Conservation (phyloP, 2,329 filamentous ascomycete species). For the Colletotrichum australisinense region DNA sequence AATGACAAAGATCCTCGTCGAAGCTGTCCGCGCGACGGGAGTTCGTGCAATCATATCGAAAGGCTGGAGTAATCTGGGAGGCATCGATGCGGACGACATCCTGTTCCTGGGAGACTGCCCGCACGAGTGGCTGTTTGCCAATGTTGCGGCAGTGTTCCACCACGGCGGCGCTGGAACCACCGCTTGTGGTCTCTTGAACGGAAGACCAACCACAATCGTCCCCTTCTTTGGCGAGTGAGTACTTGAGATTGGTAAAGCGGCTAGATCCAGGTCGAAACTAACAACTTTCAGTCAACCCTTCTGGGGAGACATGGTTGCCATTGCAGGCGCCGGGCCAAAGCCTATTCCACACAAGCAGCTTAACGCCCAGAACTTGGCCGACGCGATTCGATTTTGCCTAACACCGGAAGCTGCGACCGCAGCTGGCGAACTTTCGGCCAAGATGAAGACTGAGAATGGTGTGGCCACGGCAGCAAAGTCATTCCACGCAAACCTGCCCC, state of each 20-base stretch:
- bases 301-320: slow-evolving; percentile 54
- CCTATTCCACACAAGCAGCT: slow-evolving; percentile 51
- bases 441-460: slow-evolving; percentile 50
- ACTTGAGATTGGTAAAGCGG: neutral
- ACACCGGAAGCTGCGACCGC: slow-evolving; percentile 43
- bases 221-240: slow-evolving; percentile 57
- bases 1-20: slow-evolving; percentile 27
- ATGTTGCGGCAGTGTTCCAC: slow-evolving; percentile 65
- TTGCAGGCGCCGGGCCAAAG: slow-evolving; percentile 53
- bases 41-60: slow-evolving; percentile 34
- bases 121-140: slow-evolving; percentile 67
- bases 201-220: slow-evolving; percentile 63
- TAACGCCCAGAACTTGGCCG: slow-evolving; percentile 46
- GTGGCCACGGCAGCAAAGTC: slow-evolving; percentile 51
- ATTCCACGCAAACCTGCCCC: slow-evolving; percentile 51
- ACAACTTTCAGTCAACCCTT: slow-evolving; percentile 49
- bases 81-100: slow-evolving; percentile 42
- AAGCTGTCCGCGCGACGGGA: slow-evolving; percentile 23
- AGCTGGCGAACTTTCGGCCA: slow-evolving; percentile 46
- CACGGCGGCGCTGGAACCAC: slow-evolving; percentile 70
- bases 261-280: neutral
- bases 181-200: slow-evolving; percentile 61
- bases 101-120: slow-evolving; percentile 65
- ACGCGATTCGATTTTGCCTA: slow-evolving; percentile 49
- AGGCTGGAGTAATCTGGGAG: slow-evolving; percentile 35